These are phyloP conservation scores for Gamarada debralockiae DNA, from an alignment of 495 filamentous ascomycete species.

Conservation along the genomic window DNA sequence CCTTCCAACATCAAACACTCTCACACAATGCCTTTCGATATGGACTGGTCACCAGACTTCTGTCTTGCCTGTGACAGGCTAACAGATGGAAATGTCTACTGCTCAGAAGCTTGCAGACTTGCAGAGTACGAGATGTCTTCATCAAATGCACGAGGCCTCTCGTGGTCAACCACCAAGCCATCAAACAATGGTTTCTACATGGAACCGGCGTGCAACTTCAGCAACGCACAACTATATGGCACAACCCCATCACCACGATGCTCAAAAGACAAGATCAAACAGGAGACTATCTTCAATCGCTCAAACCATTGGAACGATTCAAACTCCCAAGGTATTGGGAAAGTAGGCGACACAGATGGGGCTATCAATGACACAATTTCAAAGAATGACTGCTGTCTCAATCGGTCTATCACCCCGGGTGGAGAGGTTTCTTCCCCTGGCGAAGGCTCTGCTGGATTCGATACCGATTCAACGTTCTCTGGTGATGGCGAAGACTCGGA, in stretches of 20 bases:
- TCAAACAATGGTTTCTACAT: slow-evolving; percentile 57
- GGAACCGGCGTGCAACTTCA: slow-evolving; percentile 66
- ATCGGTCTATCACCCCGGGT: too few species aligned
- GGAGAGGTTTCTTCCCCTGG: too few species aligned
- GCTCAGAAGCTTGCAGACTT: slow-evolving; percentile 88
- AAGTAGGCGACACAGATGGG: too few species aligned
- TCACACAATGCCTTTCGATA: slow-evolving; percentile 58
- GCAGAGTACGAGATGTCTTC: slow-evolving; percentile 78
- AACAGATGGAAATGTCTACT: slow-evolving; percentile 76
- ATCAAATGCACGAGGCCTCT: slow-evolving; percentile 37
- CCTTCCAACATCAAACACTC: too few species aligned
- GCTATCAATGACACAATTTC: too few species aligned
- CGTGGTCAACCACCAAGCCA: slow-evolving; percentile 41
- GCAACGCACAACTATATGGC: slow-evolving; percentile 42
- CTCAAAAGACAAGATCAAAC: too few species aligned
- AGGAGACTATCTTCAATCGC: too few species aligned
- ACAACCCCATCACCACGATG: slow-evolving; percentile 38
- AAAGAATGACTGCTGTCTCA: too few species aligned
- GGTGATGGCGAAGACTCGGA: background rate
- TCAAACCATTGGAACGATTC: too few species aligned
- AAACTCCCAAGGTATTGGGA: too few species aligned
- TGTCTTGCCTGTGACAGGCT: slow-evolving; percentile 93
- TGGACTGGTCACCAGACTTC: slow-evolving; percentile 88
- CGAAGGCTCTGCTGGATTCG: background rate
- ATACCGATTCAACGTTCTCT: background rate